Evolutionary conservation across 352 stramenopile species (phyloP).

Genomic region (Phytophthora sansomeana): DNA sequence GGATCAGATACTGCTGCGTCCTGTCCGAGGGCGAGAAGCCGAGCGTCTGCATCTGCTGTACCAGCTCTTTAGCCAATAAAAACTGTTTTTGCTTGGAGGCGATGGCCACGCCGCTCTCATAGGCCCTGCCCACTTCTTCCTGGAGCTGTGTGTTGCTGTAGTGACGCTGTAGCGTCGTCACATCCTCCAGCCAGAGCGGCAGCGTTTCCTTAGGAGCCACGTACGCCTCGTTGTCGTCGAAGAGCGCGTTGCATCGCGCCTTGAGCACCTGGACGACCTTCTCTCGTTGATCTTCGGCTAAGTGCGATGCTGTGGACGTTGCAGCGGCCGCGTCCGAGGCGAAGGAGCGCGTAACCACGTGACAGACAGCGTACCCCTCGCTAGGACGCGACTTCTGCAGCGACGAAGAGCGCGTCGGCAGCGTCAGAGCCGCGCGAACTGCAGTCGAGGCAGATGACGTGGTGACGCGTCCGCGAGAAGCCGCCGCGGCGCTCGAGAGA

Average conservation of each 20-base stretch:
- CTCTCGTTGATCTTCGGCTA: conserved; percentile 26
- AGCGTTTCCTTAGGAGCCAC: conserved; percentile 36
- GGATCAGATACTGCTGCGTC: conserved; percentile 63
- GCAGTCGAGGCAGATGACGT: neutral
- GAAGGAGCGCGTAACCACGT: conserved; percentile 12
- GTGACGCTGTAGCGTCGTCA: conserved; percentile 39
- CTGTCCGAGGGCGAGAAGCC: conserved; percentile 37
- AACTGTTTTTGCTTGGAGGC: conserved; percentile 79
- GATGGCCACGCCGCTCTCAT: conserved; percentile 76
- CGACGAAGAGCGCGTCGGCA: neutral
- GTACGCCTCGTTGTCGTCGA: conserved; percentile 52
- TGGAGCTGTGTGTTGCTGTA: conserved; percentile 14
- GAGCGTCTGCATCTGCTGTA: conserved; percentile 59
- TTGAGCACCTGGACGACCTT: conserved; percentile 49
- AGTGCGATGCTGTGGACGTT: neutral
- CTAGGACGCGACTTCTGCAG: conserved; percentile 17
- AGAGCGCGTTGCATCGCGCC: conserved; percentile 62
- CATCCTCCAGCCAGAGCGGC: conserved; percentile 41
- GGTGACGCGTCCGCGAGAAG: neutral
- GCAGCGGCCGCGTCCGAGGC: conserved; percentile 15
- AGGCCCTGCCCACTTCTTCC: conserved; percentile 51
- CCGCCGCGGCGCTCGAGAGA: conserved; percentile 10
- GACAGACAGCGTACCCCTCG: neutral
- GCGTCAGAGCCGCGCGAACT: neutral
- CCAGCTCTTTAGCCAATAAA: conserved; percentile 45